Conservation (phyloP, 2,329 filamentous ascomycete genomes). For the Monilinia polystroma region DNA sequence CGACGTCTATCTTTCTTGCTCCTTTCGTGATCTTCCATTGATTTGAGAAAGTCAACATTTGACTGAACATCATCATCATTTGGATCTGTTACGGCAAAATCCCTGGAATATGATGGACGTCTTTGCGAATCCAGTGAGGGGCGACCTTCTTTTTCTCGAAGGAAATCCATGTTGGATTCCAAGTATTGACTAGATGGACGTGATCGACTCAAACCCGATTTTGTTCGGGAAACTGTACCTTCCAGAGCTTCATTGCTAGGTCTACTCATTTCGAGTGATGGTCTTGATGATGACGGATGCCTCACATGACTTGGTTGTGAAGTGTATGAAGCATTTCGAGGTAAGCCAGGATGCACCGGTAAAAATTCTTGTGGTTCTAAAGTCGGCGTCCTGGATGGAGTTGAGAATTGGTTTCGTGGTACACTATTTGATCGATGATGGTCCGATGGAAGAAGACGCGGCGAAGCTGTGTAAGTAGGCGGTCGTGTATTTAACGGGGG, state of each 20-base stretch:
- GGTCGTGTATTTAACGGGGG: conserved; percentile 37
- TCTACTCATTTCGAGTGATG: conserved; percentile 70
- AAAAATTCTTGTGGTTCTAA: conserved; percentile 33
- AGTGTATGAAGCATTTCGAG: conserved; percentile 41
- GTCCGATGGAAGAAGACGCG: conserved; percentile 37
- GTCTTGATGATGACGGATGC: conserved; percentile 55
- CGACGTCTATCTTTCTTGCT: conserved; percentile 52
- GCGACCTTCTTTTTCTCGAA: conserved; percentile 68
- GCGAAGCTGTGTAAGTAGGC: conserved; percentile 28
- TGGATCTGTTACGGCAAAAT: conserved; percentile 41
- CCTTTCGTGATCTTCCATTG: conserved; percentile 64
- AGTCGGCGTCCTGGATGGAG: conserved; percentile 26
- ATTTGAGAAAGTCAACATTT: conserved; percentile 79
- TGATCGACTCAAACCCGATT: conserved; percentile 63
- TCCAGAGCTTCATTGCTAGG: conserved; percentile 63
- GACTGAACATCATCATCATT: conserved; percentile 58
- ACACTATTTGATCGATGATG: conserved; percentile 54
- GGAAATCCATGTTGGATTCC: conserved; percentile 77
- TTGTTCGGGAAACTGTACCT: conserved; percentile 55
- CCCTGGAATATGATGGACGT: conserved; percentile 34
- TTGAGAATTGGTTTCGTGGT: conserved; percentile 38
- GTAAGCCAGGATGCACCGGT: conserved; percentile 28
- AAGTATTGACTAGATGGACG: conserved; percentile 82
- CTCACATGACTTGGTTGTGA: conserved; percentile 42
- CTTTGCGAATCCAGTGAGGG: conserved; percentile 38